Evolutionary conservation across 2,329 filamentous ascomycete species (phyloP), one percentile per base, ranked within the genome.

Genomic region (Monosporascus sp.): DNA sequence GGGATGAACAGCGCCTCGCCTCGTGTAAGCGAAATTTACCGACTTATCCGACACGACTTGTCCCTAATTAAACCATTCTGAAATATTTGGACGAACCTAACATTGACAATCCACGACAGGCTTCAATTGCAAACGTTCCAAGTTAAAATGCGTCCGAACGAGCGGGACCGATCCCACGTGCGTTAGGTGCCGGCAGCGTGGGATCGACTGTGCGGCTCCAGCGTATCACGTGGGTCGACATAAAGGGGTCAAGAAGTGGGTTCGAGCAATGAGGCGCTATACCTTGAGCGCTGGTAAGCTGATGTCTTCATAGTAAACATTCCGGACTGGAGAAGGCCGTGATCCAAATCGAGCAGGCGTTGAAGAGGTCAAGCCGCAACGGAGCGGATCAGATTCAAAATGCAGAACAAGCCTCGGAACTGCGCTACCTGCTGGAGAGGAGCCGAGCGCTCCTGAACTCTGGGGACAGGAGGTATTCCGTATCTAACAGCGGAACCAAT

Each of bases 241-340:
- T 64, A 89, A 89, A 65, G 87, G 87, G 22, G 86, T 89, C 55
- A 90, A 89, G 68, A 90, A 90, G 87, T 87, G 70, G 70, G 75
- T 60, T 41, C 24, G 31, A 35, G 31, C 11, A 35, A 35, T 14
- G 9, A 35, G 31, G 31, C 31, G 31, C 31, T 5, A 14, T 5
- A 35, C 11, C 31, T 35, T 35, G 31, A 14, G 31, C 11, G 31
- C 31, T 11, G 9, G 31, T 35, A 9, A 7, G 38, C 60, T 60
- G 48, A 64, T 48, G 19, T 35, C 11, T 38, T 44, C n/a, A 26
- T 6, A 89, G 87, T 68, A 91, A 91, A 69, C 82, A 87, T 41
- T 86, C 84, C 17, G 87, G 87, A 1, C 72, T 90, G 31, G 87
- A 89, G 57, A 90, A 89, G 70, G 87, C 87, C 3, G 78, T 91